These are phyloP conservation scores for Avena sativa DNA, from an alignment of 176 grass and related monocot genomes.

Conservation along the genomic window DNA sequence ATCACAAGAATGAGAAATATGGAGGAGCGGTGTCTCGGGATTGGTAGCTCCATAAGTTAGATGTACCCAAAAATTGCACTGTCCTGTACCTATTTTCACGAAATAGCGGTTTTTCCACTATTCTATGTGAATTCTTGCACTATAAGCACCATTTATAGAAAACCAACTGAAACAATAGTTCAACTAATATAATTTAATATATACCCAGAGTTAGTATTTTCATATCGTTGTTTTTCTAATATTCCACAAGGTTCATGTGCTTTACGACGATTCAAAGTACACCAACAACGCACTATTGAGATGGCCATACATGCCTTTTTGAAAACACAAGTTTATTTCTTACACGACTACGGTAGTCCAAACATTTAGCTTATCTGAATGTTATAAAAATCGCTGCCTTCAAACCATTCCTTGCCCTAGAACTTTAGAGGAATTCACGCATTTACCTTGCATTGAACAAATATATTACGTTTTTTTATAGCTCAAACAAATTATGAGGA, in stretches of 20 bases:
- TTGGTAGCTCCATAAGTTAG: neutral
- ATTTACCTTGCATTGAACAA: neutral
- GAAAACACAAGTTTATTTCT: neutral
- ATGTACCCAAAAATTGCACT: neutral
- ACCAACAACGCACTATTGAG: neutral
- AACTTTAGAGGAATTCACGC: neutral
- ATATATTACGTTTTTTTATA: neutral
- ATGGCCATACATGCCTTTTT: neutral
- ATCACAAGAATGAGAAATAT: neutral
- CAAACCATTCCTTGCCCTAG: neutral
- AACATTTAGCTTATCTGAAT: neutral
- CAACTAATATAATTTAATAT: neutral
- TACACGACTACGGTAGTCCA: too few relatives aligned
- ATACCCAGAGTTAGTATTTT: neutral
- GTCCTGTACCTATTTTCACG: neutral
- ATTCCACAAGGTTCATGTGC: too few relatives aligned
- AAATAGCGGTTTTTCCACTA: neutral
- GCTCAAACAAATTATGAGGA: neutral
- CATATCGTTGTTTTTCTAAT: neutral
- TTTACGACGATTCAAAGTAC: neutral
- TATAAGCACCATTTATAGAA: neutral
- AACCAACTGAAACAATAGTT: neutral
- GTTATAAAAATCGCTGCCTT: neutral
- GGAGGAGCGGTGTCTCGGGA: neutral
- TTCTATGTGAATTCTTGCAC: neutral